phyloP scores from a whole-genome alignment of 2,329 filamentous ascomycete species.

The Orbilia ellipsospora region DNA sequence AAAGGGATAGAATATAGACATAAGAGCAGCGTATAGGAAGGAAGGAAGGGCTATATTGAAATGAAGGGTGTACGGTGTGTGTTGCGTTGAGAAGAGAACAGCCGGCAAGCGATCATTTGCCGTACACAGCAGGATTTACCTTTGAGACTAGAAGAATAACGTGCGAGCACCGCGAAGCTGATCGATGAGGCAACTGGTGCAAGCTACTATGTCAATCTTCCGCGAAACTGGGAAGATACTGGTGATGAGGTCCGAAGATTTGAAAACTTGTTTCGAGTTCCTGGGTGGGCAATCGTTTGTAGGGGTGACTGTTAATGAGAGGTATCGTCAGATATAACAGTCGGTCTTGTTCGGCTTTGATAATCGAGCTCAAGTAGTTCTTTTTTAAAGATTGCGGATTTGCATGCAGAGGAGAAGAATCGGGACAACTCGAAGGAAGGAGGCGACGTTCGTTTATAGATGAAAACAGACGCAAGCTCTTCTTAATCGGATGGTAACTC shows the following conservation, averaged over 20 bases:
- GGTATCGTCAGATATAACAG: constrained; percentile 11
- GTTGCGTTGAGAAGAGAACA: constrained; percentile 42
- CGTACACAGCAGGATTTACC: constrained; percentile 50
- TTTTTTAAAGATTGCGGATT: constrained; percentile 20
- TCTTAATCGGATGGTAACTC: constrained; percentile 22
- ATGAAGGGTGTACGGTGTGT: constrained; percentile 18
- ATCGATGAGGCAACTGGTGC: constrained; percentile 54
- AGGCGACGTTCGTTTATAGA: constrained; percentile 46
- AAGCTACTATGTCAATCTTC: constrained; percentile 53
- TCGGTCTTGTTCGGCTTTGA: constrained; percentile 4
- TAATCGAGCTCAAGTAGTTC: constrained; percentile 1
- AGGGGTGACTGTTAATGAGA: background rate
- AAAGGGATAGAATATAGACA: too few relatives aligned
- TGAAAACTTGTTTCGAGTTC: constrained; percentile 49
- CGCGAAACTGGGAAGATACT: constrained; percentile 50
- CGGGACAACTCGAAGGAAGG: constrained; percentile 21
- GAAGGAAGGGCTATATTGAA: background rate
- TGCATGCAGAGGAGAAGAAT: constrained; percentile 29
- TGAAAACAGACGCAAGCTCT: constrained; percentile 32
- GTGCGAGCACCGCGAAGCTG: constrained; percentile 28
- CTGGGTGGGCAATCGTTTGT: background rate
- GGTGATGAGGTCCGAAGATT: constrained; percentile 23
- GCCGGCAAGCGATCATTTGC: constrained; percentile 44
- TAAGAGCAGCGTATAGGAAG: too few relatives aligned
- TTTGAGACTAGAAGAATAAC: constrained; percentile 27